Percentiles rank a stretch among this genome's conserved stretches.
These are phyloP conservation scores for Abrus precatorius DNA, from an alignment of 306 rosid species.

Conservation along the genomic window DNA sequence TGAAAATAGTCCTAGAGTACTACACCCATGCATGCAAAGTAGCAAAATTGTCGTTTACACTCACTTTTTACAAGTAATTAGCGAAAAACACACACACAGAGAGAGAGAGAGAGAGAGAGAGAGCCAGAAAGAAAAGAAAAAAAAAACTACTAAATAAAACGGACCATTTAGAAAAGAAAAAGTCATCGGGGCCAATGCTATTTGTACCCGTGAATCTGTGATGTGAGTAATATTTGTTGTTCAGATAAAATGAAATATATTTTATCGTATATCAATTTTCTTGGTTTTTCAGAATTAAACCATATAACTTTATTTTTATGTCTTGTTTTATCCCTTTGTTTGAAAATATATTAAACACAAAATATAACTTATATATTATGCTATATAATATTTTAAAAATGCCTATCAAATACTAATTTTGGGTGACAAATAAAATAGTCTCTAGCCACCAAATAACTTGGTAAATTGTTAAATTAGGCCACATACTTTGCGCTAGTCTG, in stretches of 20 bases:
- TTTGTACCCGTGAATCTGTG: background rate
- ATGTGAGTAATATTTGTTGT: too few species aligned
- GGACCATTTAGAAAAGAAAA: slow-evolving; percentile 57
- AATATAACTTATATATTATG: background rate
- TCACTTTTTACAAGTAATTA: too few species aligned
- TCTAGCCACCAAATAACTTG: background rate
- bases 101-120: too few species aligned
- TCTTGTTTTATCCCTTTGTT: background rate
- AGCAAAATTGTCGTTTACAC: too few species aligned
- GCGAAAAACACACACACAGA: too few species aligned
- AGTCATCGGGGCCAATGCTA: slow-evolving; percentile 57
- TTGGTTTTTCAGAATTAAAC: background rate
- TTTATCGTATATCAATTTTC: background rate
- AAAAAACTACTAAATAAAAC: background rate
- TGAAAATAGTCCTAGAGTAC: slow-evolving; percentile 53
- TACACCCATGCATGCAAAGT: slow-evolving; percentile 47
- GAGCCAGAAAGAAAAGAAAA: fast-evolving
- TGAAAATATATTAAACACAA: background rate
- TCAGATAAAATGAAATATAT: background rate
- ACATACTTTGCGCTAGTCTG: too few species aligned
- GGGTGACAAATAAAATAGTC: background rate
- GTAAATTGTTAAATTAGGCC: background rate
- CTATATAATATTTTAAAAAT: background rate
- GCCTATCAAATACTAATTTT: background rate
- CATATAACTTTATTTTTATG: background rate